Base-by-base conservation (phyloP, 345 rosid genomes). In the Chamaenerion angustifolium region DNA sequence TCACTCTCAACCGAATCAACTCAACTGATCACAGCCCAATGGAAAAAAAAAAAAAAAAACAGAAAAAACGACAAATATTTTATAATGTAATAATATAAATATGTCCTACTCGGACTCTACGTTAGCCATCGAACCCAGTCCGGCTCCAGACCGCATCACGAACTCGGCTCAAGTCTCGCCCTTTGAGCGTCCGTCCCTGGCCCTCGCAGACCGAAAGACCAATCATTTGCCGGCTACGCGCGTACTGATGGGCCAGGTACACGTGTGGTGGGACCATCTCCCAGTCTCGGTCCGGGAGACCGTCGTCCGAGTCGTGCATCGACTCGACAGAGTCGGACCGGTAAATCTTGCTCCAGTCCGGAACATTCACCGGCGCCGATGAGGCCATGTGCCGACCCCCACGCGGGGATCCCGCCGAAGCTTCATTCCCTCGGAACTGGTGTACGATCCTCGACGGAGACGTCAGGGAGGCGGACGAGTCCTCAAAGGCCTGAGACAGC, bases 251-350 rank as follows among this genome's bases (percentile, higher is more conserved):
- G 21, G 96, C 86, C 46, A 92, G 52, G 62, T 84, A 93, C 80
- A 87, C 99, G 44, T 93, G 99, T 31, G 99, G 99, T 6, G 98
- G 98, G 21, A 86, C 73, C 82, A 83, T 72, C 63, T 77, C 87
- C 21, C 67, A 58, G 8, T 77, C 93, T 12, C 47, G 62, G 13
- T 81, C 92, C 5, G 71, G 74, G 14, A 64, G 21, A 59, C 72
- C 81, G n/a, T 76, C 92, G 16, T 76, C 95, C 16, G 74, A 77
- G 56, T 75, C 88, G 10, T 75, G 88, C 55, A 86, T 57, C 56
- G 92, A 85, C 71, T 81, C 98, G 0, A 71, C 88, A 51, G 98
- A 90, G 70, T 79, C 61, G 1, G 76, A 88, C 27, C 86, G 72
- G 60, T 77, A 76, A 3, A 90, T 81, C 76, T 81, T 73, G 71